Evolutionary conservation across 139 green algal species (phyloP), one percentile per base, ranked within the genome.

Genomic region (Asterochloris sp.): DNA sequence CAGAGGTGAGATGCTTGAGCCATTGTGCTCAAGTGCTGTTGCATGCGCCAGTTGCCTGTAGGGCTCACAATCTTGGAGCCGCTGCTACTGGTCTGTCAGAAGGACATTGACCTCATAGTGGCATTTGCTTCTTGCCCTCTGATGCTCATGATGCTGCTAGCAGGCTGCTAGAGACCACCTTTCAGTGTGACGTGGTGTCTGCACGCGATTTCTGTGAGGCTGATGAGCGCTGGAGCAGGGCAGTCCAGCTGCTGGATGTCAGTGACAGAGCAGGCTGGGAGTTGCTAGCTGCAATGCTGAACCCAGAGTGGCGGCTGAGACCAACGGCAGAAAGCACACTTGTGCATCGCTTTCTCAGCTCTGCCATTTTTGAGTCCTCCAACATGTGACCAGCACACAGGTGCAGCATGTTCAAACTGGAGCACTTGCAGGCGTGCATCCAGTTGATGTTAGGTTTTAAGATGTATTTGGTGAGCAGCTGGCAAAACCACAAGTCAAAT

Each of bases 121-220:
- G 21, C 66, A 71, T 2, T 24, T 71, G 66, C 66, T 21, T 71
- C 66, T 71, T 71, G 66, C 19, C 66, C 17, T 71, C 19, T 71
- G 66, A 71, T 12, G 66, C 17, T 71, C 10, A 4, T 71, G 66
- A 71, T 71, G 66, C 66, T 26, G 19, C 66, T 26, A 71, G 66
- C 83, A 83, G 87, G 63, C 27, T 93, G 85, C 69, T 93, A 14
- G 86, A 91, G 82, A 85, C 62, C 66, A 93, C 89, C 11, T 93
- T 93, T 62, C 78, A 76, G 63, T 69, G 85, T 23, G 89, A 93
- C 62, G 29, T 93, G 19, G 19, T 29, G 27, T 83, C 83, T 13
- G 82, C 84, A 63, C 76, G 89, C n/a, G 87, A 93, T 13, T 93
- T 91, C 68, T 93, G 90, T 62, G 87, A 84, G 12, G 90, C 88